Evolutionary conservation across 2,329 filamentous ascomycete genomes (phyloP).

Genomic region (Verticillium zaregamsianum): DNA sequence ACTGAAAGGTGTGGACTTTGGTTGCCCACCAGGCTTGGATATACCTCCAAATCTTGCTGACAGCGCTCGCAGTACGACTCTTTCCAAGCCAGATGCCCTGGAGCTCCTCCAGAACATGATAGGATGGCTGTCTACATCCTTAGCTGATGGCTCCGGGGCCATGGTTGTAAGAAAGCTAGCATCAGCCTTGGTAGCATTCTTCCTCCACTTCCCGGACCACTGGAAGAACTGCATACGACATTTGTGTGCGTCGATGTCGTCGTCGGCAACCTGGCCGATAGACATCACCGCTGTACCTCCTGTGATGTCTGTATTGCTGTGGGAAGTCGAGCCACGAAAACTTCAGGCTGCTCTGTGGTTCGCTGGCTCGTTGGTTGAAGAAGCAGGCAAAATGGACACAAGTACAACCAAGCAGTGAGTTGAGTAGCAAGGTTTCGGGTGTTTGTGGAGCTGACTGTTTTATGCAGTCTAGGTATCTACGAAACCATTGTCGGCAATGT

Average conservation of each 20-base stretch:
- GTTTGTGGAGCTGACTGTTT: not conserved
- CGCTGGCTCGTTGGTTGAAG: constrained; percentile 57
- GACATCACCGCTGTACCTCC: constrained; percentile 37
- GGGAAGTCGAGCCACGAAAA: constrained; percentile 33
- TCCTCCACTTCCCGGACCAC: constrained; percentile 62
- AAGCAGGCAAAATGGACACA: constrained; percentile 63
- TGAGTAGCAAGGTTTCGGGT: no score
- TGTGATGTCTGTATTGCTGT: constrained; percentile 9
- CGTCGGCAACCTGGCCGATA: not conserved
- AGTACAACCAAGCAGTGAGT: constrained; percentile 53
- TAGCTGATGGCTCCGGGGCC: constrained; percentile 46
- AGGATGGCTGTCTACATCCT: constrained; percentile 55
- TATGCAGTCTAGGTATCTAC: constrained; percentile 31
- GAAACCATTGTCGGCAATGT: constrained; percentile 34
- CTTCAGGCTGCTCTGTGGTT: constrained; percentile 63
- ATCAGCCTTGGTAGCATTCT: constrained; percentile 72
- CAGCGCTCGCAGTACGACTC: constrained; percentile 30
- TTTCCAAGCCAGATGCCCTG: constrained; percentile 53
- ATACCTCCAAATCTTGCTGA: not conserved
- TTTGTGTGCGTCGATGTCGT: constrained; percentile 20
- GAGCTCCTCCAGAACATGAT: constrained; percentile 58
- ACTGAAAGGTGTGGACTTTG: constrained; percentile 62
- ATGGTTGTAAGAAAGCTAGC: constrained; percentile 71
- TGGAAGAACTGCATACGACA: constrained; percentile 66
- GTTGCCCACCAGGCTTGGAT: not conserved